These are phyloP conservation scores for Durotheca rogersii DNA, from an alignment of 495 filamentous ascomycete species.

Conservation along the genomic window DNA sequence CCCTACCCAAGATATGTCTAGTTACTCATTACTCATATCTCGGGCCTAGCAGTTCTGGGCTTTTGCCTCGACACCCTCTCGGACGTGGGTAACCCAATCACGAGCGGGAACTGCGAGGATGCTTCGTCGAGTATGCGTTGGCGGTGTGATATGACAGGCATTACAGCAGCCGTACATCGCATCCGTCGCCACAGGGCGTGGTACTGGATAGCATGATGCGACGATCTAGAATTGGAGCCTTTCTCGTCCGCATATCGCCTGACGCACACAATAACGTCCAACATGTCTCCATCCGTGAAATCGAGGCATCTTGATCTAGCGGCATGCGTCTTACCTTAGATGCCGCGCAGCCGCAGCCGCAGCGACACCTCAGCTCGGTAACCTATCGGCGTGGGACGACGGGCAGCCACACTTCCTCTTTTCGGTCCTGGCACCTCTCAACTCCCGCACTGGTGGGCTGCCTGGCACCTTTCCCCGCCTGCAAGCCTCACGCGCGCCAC, in stretches of 20 bases:
- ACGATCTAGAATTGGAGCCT: conserved; percentile 26
- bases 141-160: conserved; percentile 30
- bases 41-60: too few relatives aligned
- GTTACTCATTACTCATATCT: too few relatives aligned
- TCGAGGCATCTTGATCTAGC: conserved; percentile 23
- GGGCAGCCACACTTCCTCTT: conserved; percentile 20
- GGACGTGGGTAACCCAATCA: conserved; percentile 9
- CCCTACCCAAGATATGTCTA: too few relatives aligned
- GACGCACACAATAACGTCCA: conserved; percentile 10
- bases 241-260: background rate
- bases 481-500: conserved; percentile 9
- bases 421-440: conserved; percentile 8
- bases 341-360: too few relatives aligned
- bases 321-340: conserved; percentile 14
- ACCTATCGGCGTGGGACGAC: conserved; percentile 17
- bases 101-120: background rate
- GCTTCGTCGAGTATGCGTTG: conserved; percentile 16
- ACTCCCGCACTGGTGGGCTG: conserved; percentile 5
- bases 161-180: conserved; percentile 8
- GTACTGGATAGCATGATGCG: conserved; percentile 26
- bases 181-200: too few relatives aligned
- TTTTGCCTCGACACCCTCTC: conserved; percentile 18
- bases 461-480: conserved; percentile 3
- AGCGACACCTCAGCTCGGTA: conserved; percentile 16
- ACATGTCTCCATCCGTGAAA: conserved; percentile 13